Evolutionary conservation across 495 filamentous ascomycete genomes (phyloP), one percentile per base, ranked within the genome.

Genomic region (Penicillium lagena): DNA sequence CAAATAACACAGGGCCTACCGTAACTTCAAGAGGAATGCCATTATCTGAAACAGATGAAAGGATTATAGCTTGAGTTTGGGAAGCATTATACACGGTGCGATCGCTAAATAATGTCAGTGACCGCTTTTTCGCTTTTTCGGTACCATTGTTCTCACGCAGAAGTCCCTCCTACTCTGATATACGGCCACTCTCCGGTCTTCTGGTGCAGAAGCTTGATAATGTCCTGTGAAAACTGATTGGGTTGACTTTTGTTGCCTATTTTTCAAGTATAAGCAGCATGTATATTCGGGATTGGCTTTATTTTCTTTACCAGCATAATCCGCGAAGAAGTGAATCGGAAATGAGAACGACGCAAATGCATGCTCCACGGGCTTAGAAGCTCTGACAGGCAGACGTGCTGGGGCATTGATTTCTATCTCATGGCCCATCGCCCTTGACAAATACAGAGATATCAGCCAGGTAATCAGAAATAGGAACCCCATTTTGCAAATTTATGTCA

Each of bases 131-230:
- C 4, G 4, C 22, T 6, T 22, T 22, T 22, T 22, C 22, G 22
- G 22, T 22, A 22, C 22, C 3, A 0, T 22, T 22, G 2, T 22
- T 22, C 22, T 22, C 22, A 52, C 44, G 39, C 45, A 9, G 50
- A 52, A 28, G 50, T 48, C 17, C 45, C 50, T 5, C 50, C 50
- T 10, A 52, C 50, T 13, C 50, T 45, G n/a, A 52, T 48, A 8
- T 52, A 41, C 0, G 50, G 50, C 31, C 45, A 34, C 0, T 45
- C 36, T 12, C 50, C 50, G 1, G 50, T 52, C 17, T 45, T 52
- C 1, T 38, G 10, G 12, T 48, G 22, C 1, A 52, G 28, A 37
- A 52, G 45, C 13, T 48, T 36, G 14, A 52, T 17, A 2, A 52
- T 45, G 31, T 52, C 50, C 9, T 41, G 50, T 4, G 50, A 52